These are phyloP conservation scores for Globisporangium cylindrosporum DNA, from an alignment of 352 stramenopile genomes.

Conservation along the genomic window DNA sequence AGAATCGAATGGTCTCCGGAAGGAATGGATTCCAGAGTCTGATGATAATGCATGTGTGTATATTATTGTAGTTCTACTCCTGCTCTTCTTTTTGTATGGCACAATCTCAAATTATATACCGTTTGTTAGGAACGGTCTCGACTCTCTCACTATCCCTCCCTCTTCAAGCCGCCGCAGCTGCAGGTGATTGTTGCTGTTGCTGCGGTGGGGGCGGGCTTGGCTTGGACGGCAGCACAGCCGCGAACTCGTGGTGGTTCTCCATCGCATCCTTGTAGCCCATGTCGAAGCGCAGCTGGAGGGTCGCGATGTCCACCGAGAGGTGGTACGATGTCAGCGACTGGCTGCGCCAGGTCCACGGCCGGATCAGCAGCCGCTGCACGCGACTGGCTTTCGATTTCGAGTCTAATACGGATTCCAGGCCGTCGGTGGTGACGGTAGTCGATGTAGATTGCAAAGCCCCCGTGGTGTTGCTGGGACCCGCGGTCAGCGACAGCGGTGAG, in stretches of 20 bases:
- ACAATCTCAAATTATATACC: background rate
- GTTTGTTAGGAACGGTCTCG: background rate
- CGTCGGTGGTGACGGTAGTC: background rate
- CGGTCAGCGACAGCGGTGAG: conserved; percentile 27
- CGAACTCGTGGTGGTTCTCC: conserved; percentile 50
- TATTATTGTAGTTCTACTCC: background rate
- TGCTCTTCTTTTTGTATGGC: background rate
- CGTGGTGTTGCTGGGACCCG: background rate
- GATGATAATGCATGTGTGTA: background rate
- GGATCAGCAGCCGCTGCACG: conserved; percentile 46
- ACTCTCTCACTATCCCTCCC: background rate
- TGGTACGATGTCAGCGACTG: conserved; percentile 52
- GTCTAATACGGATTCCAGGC: background rate
- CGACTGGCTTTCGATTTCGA: background rate
- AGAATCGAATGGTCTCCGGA: too few species aligned
- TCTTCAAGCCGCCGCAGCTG: background rate
- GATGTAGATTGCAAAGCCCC: conserved; percentile 1
- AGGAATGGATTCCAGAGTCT: background rate
- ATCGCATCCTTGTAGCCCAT: conserved; percentile 59
- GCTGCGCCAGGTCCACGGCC: conserved; percentile 62
- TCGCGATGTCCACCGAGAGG: conserved; percentile 48
- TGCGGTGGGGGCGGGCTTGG: background rate
- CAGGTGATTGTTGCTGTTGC: background rate
- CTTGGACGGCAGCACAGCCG: conserved; percentile 34
- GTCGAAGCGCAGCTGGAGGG: conserved; percentile 55